These are phyloP conservation scores for Nannizziopsis arthrosporioides DNA, from an alignment of 2,329 filamentous ascomycete genomes.

Conservation along the genomic window DNA sequence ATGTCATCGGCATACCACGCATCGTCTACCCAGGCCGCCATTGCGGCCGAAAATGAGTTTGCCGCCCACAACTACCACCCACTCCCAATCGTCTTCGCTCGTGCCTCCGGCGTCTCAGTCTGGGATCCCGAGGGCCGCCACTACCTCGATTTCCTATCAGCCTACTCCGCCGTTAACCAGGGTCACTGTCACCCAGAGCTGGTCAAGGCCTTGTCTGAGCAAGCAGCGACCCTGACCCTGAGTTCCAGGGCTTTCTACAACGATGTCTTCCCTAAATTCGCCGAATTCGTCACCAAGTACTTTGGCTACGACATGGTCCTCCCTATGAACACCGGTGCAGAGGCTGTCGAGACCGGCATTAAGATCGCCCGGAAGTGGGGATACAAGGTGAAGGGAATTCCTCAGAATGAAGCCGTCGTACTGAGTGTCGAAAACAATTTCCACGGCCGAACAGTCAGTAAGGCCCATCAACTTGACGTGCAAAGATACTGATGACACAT, in stretches of 20 bases:
- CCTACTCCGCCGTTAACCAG: conserved; percentile 96
- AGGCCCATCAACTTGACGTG: not conserved
- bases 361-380: conserved; percentile 97
- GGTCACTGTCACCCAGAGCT: conserved; percentile 96
- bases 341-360: conserved; percentile 89
- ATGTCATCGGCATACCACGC: conserved; percentile 49
- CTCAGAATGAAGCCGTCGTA: conserved; percentile 69
- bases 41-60: conserved; percentile 66
- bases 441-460: conserved; percentile 78
- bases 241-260: conserved; percentile 96
- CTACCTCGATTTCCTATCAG: conserved; percentile 95
- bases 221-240: conserved; percentile 78
- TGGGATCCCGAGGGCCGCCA: conserved; percentile 95
- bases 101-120: conserved; percentile 72
- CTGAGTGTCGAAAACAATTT: conserved; percentile 87
- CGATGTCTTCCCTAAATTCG: conserved; percentile 93
- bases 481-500: not conserved
- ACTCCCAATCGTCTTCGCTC: conserved; percentile 82
- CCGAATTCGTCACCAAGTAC: conserved; percentile 74
- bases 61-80: conserved; percentile 99
- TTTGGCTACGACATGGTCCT: conserved; percentile 97
- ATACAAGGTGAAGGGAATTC: conserved; percentile 89
- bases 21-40: conserved; percentile 65
- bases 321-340: conserved; percentile 95
- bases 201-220: conserved; percentile 76